phyloP scores from a whole-genome alignment of 352 stramenopile genomes.

The Globisporangium heterothallicum region DNA sequence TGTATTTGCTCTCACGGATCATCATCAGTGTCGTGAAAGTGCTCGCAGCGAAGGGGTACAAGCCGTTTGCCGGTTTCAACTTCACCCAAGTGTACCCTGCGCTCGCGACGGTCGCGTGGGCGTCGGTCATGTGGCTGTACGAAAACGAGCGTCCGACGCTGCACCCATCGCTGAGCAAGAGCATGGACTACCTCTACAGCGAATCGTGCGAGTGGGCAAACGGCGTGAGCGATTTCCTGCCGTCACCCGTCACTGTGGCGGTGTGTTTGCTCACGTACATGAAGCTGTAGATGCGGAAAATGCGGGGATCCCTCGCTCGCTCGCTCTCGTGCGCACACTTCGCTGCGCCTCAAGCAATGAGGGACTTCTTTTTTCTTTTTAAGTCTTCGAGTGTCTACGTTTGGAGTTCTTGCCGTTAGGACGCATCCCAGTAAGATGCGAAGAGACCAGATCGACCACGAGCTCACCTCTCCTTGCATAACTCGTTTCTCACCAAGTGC shows the following conservation, averaged over 20 bases:
- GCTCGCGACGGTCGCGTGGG: conserved; percentile 75
- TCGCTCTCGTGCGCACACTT: background rate
- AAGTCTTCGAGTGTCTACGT: too few species aligned
- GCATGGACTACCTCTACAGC: conserved; percentile 89
- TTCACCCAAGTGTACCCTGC: conserved; percentile 79
- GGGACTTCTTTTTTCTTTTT: too few species aligned
- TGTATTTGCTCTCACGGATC: conserved; percentile 81
- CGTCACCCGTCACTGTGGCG: conserved; percentile 63
- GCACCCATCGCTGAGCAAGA: conserved; percentile 77
- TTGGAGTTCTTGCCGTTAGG: too few species aligned
- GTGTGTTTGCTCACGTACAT: conserved; percentile 60
- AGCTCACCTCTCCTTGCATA: too few species aligned
- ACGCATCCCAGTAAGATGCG: too few species aligned
- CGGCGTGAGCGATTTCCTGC: conserved; percentile 70
- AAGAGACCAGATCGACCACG: too few species aligned
- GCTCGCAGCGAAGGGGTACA: conserved; percentile 49
- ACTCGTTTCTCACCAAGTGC: too few species aligned
- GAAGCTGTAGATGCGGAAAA: conserved; percentile 25
- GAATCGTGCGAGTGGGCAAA: conserved; percentile 73
- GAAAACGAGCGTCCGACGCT: conserved; percentile 76
- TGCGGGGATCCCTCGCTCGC: too few species aligned
- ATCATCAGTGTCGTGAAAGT: conserved; percentile 68
- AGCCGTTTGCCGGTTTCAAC: conserved; percentile 56
- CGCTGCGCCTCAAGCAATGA: too few species aligned
- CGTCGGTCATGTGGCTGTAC: conserved; percentile 83